Evolutionary conservation across 2,329 filamentous ascomycete genomes (phyloP), one percentile per base, ranked within the genome.

Genomic region (Hymenoscyphus occultus): DNA sequence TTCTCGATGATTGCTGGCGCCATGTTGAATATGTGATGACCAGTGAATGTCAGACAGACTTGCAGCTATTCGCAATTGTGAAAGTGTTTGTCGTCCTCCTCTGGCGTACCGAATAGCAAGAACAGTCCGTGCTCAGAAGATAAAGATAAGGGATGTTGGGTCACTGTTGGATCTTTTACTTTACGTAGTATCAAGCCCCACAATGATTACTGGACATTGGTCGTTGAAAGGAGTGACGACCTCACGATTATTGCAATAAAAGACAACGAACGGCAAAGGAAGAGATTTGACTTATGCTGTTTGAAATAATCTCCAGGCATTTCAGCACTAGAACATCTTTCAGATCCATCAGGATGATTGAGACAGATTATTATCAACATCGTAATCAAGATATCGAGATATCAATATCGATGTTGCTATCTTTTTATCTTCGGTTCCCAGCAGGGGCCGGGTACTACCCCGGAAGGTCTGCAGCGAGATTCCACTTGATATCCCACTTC

Each of bases 1-100:
- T 59, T 51, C 63, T 70, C 62, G 16, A 69, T 22, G 12, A 68
- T 22, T 13, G 45, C 63, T 28, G 61, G 60, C 32, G 68, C 63
- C 67, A 71, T 69, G 12, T 28, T 58, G 42, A 22, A 31, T 31
- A 31, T 13, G 28, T 40, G 56, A 57, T 40, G 56, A 57, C 10
- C 32, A 13, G 28, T 19, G 13, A 57, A 22, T 54, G 31, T 22
- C 56, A 28, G 19, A 39, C 31, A 28, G 28, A 14, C 12, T 32
- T 35, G 31, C 32, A 57, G 14, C 56, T 57, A 57, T 57, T 57
- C 31, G 19, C 56, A 57, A 57, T 39, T 35, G 22, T 14, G 22
- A 54, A 22, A 28, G 2, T 19, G 10, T 54, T 51, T 13, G 48
- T 28, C 10, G 19, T 22, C 48, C 13, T 28, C 48, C 48, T 22